Evolutionary conservation across 2,329 filamentous ascomycete species (phyloP).

Genomic region (Aspergillus sp.): DNA sequence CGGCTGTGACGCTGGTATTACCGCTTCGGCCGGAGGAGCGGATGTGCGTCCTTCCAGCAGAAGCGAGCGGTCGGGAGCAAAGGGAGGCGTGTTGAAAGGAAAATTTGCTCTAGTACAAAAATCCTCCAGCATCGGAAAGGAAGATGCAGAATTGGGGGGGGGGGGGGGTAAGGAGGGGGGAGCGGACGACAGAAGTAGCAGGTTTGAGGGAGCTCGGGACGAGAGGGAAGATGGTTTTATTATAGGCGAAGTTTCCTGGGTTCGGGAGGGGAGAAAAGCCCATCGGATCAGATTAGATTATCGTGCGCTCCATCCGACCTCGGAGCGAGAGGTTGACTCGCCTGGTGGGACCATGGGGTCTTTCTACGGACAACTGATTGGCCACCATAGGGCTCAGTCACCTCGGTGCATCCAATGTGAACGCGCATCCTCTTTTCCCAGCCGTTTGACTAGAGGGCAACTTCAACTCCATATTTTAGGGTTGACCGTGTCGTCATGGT

Average conservation of each 20-base stretch:
- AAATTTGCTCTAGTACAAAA: neutral
- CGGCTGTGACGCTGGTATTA: slow-evolving; percentile 16
- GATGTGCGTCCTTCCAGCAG: slow-evolving; percentile 33
- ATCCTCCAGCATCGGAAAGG: neutral
- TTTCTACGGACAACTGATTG: neutral
- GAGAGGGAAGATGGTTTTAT: slow-evolving; percentile 8
- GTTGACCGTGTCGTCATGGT: neutral
- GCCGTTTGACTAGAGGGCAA: neutral
- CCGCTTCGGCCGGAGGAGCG: slow-evolving; percentile 36
- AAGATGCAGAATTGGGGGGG: neutral
- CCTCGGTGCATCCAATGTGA: neutral
- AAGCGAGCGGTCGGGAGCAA: slow-evolving; percentile 7
- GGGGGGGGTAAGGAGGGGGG: neutral
- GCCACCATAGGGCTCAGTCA: neutral
- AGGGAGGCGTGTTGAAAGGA: slow-evolving; percentile 1
- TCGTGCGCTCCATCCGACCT: slow-evolving; percentile 27
- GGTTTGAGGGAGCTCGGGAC: neutral
- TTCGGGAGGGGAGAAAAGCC: slow-evolving; percentile 11
- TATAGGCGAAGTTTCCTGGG: neutral
- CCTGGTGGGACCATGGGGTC: neutral
- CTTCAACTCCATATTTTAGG: slow-evolving; percentile 6
- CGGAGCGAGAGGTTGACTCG: slow-evolving; percentile 15
- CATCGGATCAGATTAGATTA: slow-evolving; percentile 37
- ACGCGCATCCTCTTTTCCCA: neutral
- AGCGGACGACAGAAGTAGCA: slow-evolving; percentile 6